Percentiles rank a stretch among this genome's conserved stretches.
Evolutionary conservation across 1,284 basidiomycete genomes (phyloP).

Genomic region (Ceratobasidium papillatum): DNA sequence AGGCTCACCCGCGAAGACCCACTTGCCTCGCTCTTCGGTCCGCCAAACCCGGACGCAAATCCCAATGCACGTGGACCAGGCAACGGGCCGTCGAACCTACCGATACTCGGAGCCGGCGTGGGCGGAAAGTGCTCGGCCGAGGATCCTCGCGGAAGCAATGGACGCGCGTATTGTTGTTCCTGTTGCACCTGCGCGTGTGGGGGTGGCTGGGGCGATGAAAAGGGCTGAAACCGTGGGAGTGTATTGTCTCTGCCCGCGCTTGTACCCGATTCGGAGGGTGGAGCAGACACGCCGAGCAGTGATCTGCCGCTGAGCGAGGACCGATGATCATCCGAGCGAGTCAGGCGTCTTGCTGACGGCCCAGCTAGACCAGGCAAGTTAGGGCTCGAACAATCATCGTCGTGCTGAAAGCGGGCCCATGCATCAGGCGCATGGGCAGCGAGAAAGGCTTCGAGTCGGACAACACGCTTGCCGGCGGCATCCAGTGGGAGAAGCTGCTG

Average conservation of each 20-base stretch:
- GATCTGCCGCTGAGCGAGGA: background rate
- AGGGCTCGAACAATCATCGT: background rate
- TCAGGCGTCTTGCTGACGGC: background rate
- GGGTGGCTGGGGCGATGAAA: background rate
- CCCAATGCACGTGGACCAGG: constrained; percentile 24
- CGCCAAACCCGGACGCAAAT: constrained; percentile 21
- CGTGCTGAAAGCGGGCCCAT: constrained; percentile 19
- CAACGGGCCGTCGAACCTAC: constrained; percentile 14
- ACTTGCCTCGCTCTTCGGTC: constrained; percentile 11
- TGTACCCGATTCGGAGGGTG: constrained; percentile 6
- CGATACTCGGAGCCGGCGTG: background rate
- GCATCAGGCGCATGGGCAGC: background rate
- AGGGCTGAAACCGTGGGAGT: constrained; percentile 12
- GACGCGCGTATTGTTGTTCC: constrained; percentile 21
- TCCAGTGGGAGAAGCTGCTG: background rate
- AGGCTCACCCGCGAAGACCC: constrained; percentile 14
- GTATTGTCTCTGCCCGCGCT: background rate
- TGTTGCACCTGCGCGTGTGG: constrained; percentile 6
- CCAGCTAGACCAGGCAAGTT: background rate
- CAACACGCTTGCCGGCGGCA: background rate
- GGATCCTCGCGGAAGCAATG: constrained; percentile 14
- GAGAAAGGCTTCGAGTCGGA: constrained; percentile 16
- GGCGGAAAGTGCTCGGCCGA: constrained; percentile 13
- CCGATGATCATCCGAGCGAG: background rate
- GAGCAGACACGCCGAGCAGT: background rate